Percentiles rank a stretch among this genome's conserved stretches.
Evolutionary conservation across 306 rosid species (phyloP).

Genomic region (Pachyrhizus erosus): DNA sequence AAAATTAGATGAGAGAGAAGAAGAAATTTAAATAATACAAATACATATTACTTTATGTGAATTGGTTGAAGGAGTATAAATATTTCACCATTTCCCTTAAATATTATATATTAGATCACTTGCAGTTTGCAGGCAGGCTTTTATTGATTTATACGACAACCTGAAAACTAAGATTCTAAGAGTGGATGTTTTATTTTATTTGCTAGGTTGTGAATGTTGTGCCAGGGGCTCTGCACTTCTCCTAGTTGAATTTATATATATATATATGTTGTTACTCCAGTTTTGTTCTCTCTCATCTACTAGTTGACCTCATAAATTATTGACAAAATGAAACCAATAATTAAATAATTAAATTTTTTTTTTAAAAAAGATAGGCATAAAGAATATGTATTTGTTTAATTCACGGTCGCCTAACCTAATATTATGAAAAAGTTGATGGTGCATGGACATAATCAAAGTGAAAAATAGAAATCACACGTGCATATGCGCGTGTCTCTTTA

Average conservation of each 20-base stretch:
- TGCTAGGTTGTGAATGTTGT: conserved; percentile 15
- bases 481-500: not conserved
- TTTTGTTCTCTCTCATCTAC: not conserved
- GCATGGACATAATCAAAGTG: not conserved
- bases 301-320: not conserved
- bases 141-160: not conserved
- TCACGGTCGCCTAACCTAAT: not conserved
- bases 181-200: not conserved
- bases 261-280: not conserved
- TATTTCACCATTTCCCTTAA: too few relatives aligned
- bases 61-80: not conserved
- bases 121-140: not conserved
- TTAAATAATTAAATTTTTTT: not conserved
- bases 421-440: not conserved
- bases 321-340: too few relatives aligned
- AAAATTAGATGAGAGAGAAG: too few relatives aligned
- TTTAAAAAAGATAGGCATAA: not conserved
- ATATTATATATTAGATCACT: not conserved
- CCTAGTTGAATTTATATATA: not conserved
- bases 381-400: not conserved
- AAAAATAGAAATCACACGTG: not conserved
- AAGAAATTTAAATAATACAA: too few relatives aligned
- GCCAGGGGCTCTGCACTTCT: conserved; percentile 42
- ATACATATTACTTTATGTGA: too few relatives aligned
- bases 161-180: not conserved